These are phyloP conservation scores for Pythium pectinolyticum DNA, from an alignment of 352 stramenopile genomes.

Conservation along the genomic window DNA sequence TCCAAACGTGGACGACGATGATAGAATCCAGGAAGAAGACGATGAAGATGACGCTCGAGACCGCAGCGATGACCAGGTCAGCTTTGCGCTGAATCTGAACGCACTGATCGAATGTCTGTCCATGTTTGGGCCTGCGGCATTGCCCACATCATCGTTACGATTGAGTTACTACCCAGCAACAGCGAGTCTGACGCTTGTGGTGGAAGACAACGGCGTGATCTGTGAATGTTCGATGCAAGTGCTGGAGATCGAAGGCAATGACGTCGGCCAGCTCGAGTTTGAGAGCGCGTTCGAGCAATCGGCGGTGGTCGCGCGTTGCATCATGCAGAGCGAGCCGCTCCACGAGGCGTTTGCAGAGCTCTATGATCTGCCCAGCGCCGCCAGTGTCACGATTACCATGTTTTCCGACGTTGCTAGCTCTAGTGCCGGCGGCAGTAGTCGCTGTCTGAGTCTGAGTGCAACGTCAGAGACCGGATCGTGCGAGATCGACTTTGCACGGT, in stretches of 20 bases:
- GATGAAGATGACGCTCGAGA: constrained; percentile 2
- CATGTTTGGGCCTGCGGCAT: constrained; percentile 67
- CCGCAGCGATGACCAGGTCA: constrained; percentile 41
- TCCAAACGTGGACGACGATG: constrained; percentile 9
- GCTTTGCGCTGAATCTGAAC: constrained; percentile 73
- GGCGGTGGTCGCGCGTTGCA: constrained; percentile 70
- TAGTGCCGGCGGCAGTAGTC: neutral
- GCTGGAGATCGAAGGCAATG: constrained; percentile 72
- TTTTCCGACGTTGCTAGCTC: constrained; percentile 24
- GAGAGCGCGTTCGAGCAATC: constrained; percentile 79
- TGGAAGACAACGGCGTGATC: constrained; percentile 84
- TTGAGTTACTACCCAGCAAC: constrained; percentile 66
- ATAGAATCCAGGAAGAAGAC: constrained; percentile 14
- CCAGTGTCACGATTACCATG: constrained; percentile 78
- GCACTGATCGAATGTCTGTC: constrained; percentile 78
- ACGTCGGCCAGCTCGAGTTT: constrained; percentile 72
- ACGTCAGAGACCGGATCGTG: constrained; percentile 74
- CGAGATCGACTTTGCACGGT: constrained; percentile 75
- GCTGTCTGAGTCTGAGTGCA: constrained; percentile 58
- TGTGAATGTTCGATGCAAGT: constrained; percentile 85
- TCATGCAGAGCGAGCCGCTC: constrained; percentile 81
- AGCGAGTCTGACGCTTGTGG: constrained; percentile 60
- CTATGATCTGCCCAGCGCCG: constrained; percentile 81
- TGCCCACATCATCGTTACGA: constrained; percentile 72
- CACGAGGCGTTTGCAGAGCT: constrained; percentile 82